These are phyloP conservation scores for Tetracladium marchalianum DNA, from an alignment of 495 filamentous ascomycete species.

Conservation along the genomic window DNA sequence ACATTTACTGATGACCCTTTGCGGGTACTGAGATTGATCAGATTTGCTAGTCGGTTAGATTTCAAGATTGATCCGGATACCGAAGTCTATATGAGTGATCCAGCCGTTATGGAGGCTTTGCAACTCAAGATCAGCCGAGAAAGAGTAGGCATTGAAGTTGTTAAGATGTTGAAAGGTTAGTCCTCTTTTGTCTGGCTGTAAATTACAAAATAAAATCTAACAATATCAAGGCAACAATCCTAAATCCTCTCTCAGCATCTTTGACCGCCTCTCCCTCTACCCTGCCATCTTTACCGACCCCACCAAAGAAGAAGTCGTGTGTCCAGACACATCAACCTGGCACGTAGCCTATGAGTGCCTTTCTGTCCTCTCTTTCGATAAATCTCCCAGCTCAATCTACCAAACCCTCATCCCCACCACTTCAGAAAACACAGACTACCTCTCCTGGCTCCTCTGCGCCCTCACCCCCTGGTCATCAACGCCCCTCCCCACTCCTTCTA, in stretches of 20 bases:
- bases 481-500: slow-evolving; percentile 25
- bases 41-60: slow-evolving; percentile 77
- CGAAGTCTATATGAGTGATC: slow-evolving; percentile 63
- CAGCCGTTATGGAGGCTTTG: slow-evolving; percentile 63
- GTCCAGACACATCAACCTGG: slow-evolving; percentile 35
- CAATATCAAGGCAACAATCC: slow-evolving; percentile 53
- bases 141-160: slow-evolving; percentile 69
- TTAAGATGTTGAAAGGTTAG: slow-evolving; percentile 80
- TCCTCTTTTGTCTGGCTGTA: background rate
- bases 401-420: slow-evolving; percentile 50
- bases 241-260: slow-evolving; percentile 52
- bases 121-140: slow-evolving; percentile 87
- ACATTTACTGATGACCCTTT: slow-evolving; percentile 95
- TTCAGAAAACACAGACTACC: slow-evolving; percentile 48
- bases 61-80: slow-evolving; percentile 65
- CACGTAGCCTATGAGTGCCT: slow-evolving; percentile 40
- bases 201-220: slow-evolving; percentile 5
- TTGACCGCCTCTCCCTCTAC: slow-evolving; percentile 68
- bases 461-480: slow-evolving; percentile 66
- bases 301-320: slow-evolving; percentile 24
- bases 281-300: slow-evolving; percentile 71
- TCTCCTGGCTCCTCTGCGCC: slow-evolving; percentile 67
- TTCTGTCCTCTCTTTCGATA: slow-evolving; percentile 32
- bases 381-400: slow-evolving; percentile 37
- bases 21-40: slow-evolving; percentile 75